These are phyloP conservation scores for Rhizoclosmatium hyalinum DNA, from an alignment of 371 early-diverging fungal genomes.

Conservation along the genomic window DNA sequence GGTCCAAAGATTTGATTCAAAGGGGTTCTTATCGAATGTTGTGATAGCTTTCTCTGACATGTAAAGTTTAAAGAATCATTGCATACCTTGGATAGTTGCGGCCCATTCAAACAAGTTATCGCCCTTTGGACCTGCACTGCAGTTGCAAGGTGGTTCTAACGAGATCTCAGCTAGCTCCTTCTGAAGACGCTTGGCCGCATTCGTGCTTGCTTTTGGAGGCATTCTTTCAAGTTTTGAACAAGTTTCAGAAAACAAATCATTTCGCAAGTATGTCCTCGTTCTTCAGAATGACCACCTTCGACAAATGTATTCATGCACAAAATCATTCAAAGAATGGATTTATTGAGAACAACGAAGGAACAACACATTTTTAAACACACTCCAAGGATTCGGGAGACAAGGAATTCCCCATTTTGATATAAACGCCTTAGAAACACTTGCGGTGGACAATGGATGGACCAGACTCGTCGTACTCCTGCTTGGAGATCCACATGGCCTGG, in stretches of 20 bases:
- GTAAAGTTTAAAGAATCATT: too few relatives aligned
- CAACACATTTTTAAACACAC: not conserved
- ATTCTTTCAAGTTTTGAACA: not conserved
- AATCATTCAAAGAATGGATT: too few relatives aligned
- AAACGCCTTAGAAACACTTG: conserved; percentile 89
- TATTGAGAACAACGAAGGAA: not conserved
- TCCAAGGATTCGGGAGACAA: not conserved
- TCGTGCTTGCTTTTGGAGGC: conserved; percentile 1
- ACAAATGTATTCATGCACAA: too few relatives aligned
- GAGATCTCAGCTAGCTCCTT: conserved; percentile 30
- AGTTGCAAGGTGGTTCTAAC: conserved; percentile 92
- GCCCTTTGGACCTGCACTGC: conserved; percentile 96
- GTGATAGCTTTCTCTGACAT: too few relatives aligned
- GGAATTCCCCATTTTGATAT: not conserved
- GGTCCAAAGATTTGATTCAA: too few relatives aligned
- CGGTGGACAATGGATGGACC: conserved; percentile 96
- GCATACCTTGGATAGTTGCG: conserved; percentile 72
- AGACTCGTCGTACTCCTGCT: conserved; percentile 67
- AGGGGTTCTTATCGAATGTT: too few relatives aligned
- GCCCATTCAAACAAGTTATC: conserved; percentile 97
- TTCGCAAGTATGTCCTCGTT: too few relatives aligned
- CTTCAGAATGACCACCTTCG: too few relatives aligned
- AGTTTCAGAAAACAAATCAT: not conserved
- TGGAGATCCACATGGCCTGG: conserved; percentile 97
- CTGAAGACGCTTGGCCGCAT: conserved; percentile 19